Percentiles rank a stretch among this genome's conserved stretches.
Evolutionary conservation across 2,329 filamentous ascomycete genomes (phyloP).

Genomic region (Ceratocystis lukuohia): DNA sequence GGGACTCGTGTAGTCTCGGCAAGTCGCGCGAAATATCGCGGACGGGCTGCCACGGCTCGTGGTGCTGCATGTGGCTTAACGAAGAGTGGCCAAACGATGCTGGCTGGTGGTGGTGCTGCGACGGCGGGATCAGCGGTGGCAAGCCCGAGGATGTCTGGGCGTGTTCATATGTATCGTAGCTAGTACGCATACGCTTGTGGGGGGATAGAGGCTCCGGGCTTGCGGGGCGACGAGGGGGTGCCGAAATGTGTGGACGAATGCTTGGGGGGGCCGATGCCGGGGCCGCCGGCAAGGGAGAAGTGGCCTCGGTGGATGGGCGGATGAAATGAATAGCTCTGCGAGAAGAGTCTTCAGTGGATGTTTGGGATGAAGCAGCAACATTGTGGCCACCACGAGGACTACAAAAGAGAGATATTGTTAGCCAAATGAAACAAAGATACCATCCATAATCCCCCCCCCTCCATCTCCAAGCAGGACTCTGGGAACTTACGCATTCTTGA

Average conservation of each 20-base stretch:
- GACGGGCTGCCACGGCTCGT: slow-evolving; percentile 22
- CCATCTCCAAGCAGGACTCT: too few species aligned
- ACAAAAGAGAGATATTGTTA: neutral
- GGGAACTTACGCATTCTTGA: slow-evolving; percentile 64
- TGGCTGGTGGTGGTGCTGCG: too few species aligned
- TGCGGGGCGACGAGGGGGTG: neutral
- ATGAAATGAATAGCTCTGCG: neutral
- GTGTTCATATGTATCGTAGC: slow-evolving; percentile 31
- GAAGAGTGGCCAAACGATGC: neutral
- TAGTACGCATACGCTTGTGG: slow-evolving; percentile 37
- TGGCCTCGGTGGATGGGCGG: slow-evolving; percentile 3
- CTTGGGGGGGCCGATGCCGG: neutral
- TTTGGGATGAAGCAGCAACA: slow-evolving; percentile 40
- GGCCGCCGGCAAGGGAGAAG: neutral
- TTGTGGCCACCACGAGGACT: slow-evolving; percentile 47
- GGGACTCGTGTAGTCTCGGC: slow-evolving; percentile 7
- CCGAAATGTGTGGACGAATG: neutral
- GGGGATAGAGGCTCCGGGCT: slow-evolving; percentile 27
- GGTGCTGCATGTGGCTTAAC: slow-evolving; percentile 22
- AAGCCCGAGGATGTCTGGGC: neutral
- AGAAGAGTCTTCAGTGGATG: slow-evolving; percentile 24
- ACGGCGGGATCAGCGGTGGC: neutral
- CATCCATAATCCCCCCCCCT: too few species aligned
- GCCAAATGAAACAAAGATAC: too few species aligned
- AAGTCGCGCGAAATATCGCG: slow-evolving; percentile 2